Base-by-base conservation (phyloP, 495 filamentous ascomycete species). In the Hypoxylon trugodes region DNA sequence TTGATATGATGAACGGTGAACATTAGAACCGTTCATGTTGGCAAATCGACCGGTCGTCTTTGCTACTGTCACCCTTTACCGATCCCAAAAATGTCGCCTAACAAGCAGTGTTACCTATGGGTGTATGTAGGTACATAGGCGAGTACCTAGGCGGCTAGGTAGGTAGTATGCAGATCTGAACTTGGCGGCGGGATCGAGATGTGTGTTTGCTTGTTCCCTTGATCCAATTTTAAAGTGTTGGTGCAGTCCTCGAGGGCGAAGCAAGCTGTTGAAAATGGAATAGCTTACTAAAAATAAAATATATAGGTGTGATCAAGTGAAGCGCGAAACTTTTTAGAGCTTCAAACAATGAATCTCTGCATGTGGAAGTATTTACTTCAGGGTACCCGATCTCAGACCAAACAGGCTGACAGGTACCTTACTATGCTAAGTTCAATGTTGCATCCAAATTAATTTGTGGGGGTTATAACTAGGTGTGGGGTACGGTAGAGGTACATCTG, bases 1-100 rank as follows among this genome's bases (percentile, higher is more conserved):
- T 35, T 66, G 16, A 58, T 77, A 72, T 32, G 32, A 61, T 32
- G 66, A 56, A 37, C 69, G 61, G 37, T 66, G 56, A 26, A 12
- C 15, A 13, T 51, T 48, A 8, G 57, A 40, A 10, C 2, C 2
- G 30, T 51, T 41, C 64, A 67, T 61, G 1, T 57, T 35, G 10
- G 28, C 35, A 8, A 25, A 41, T 2, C 8, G 40, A n/a, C 2
- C 16, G 5, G 15, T 35, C 15, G 30, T 41, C 19, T 16, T 62
- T 33, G 10, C 49, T 54, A 10, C 36, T 33, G 18, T 32, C 26
- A 5, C 30, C 10, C 12, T 40, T 43, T 3, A 36, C 13, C 19
- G n/a, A 6, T 15, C 15, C 15, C 5, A 26, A 30, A 19, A 33
- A 41, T 41, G 8, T 41, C 5, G n/a, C 2, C 12, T 22, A 22